Evolutionary conservation across 768 basidiomycete genomes (phyloP).

Genomic region (Sistotremastrum suecicum): DNA sequence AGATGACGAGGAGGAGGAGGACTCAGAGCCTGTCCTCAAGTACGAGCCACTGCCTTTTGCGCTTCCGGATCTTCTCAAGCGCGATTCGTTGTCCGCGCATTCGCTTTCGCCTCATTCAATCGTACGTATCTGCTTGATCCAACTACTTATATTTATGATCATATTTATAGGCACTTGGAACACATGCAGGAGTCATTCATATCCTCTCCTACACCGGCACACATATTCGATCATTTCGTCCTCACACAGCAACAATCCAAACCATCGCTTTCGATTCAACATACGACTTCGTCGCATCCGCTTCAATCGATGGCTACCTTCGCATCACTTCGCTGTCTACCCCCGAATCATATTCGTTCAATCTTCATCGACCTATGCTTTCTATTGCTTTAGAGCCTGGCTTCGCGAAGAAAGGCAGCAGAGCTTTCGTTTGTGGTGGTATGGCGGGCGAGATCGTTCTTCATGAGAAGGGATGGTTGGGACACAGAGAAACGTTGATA

Average conservation of each 20-base stretch:
- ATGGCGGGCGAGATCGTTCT: conserved; percentile 77
- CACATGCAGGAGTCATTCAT: conserved; percentile 87
- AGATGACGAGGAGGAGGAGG: conserved; percentile 56
- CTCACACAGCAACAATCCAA: conserved; percentile 75
- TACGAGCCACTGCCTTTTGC: conserved; percentile 71
- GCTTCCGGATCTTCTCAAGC: conserved; percentile 65
- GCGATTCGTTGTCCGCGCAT: conserved; percentile 80
- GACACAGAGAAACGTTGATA: conserved; percentile 78
- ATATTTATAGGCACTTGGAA: conserved; percentile 63
- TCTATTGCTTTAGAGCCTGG: conserved; percentile 83
- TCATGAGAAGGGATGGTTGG: conserved; percentile 93
- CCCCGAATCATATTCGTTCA: conserved; percentile 70
- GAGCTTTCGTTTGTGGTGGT: conserved; percentile 83
- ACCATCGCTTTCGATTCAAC: conserved; percentile 77
- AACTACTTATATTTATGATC: background rate
- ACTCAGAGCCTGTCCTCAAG: conserved; percentile 86
- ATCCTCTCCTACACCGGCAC: conserved; percentile 67
- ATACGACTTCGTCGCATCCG: conserved; percentile 81
- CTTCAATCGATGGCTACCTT: conserved; percentile 79
- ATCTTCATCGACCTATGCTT: conserved; percentile 86
- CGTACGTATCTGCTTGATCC: conserved; percentile 26
- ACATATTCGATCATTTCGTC: conserved; percentile 79
- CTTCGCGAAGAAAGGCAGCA: conserved; percentile 63
- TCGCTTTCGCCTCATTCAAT: conserved; percentile 59
- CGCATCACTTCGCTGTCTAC: conserved; percentile 66